Conservation (phyloP, 2,329 filamentous ascomycete genomes). For the Grosmannia clavigera region DNA sequence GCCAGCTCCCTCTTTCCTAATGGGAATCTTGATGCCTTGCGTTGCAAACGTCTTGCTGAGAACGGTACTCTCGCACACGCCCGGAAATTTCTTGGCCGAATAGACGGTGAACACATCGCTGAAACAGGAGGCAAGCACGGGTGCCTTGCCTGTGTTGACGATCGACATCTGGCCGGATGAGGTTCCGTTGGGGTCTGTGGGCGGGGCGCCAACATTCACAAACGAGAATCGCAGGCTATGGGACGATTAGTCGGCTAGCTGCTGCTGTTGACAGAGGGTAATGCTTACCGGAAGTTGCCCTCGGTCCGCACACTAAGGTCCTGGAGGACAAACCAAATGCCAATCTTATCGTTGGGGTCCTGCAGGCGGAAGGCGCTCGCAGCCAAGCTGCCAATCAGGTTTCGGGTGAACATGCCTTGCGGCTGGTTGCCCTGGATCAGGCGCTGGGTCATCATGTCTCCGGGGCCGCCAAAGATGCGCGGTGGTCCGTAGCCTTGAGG, state of each 20-base stretch:
- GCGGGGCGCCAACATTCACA: conserved; percentile 61
- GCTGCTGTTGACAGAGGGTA: neutral
- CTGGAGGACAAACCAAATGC: conserved; percentile 94
- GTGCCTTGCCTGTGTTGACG: conserved; percentile 66
- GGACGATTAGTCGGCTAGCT: neutral
- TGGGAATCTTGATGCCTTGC: conserved; percentile 95
- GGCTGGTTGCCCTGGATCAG: conserved; percentile 36
- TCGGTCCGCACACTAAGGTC: conserved; percentile 92
- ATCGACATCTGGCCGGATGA: conserved; percentile 25
- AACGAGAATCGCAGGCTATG: conserved; percentile 56
- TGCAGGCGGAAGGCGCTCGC: conserved; percentile 78
- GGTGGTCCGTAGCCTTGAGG: conserved; percentile 17
- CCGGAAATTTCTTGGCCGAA: conserved; percentile 96
- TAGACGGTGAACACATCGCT: conserved; percentile 87
- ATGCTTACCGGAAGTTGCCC: conserved; percentile 67
- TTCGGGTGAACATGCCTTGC: conserved; percentile 83
- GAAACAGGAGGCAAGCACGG: conserved; percentile 74
- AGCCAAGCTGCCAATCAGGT: conserved; percentile 82
- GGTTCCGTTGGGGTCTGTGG: conserved; percentile 21
- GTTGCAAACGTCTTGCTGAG: conserved; percentile 86
- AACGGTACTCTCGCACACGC: conserved; percentile 85
- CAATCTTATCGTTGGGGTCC: conserved; percentile 67
- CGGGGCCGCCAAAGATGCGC: conserved; percentile 16
- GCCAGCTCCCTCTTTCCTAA: conserved; percentile 64
- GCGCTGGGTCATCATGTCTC: conserved; percentile 22